Conservation (phyloP, 177 flowering plant species). For the Vitis hybrid region DNA sequence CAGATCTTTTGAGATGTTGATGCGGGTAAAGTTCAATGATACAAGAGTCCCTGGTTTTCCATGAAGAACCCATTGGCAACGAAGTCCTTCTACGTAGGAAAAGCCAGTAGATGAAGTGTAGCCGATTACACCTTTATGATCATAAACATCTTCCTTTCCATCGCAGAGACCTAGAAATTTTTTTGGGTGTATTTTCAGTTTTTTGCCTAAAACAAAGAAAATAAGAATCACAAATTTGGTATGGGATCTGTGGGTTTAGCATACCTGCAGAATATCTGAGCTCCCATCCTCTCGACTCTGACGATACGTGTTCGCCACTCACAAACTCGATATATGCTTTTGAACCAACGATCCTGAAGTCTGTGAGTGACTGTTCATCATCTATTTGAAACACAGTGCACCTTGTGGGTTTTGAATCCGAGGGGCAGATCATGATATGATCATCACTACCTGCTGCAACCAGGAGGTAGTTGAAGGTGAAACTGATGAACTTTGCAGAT, state of each 20-base stretch:
- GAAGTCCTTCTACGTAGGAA: slow-evolving; percentile 20
- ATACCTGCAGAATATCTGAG: slow-evolving; percentile 27
- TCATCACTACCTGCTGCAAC: slow-evolving; percentile 20
- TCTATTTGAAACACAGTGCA: slow-evolving; percentile 5
- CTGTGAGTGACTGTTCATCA: not conserved
- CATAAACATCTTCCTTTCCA: slow-evolving; percentile 27
- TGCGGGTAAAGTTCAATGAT: slow-evolving; percentile 20
- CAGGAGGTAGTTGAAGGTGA: slow-evolving; percentile 18
- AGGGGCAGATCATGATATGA: slow-evolving; percentile 17
- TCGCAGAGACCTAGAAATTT: slow-evolving; percentile 26
- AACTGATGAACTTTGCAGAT: slow-evolving; percentile 25
- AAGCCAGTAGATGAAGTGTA: slow-evolving; percentile 14
- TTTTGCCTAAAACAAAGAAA: too few species aligned
- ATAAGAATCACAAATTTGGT: too few species aligned
- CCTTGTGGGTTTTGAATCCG: not conserved
- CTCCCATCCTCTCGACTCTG: slow-evolving; percentile 27
- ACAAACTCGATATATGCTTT: slow-evolving; percentile 18
- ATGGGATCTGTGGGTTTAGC: too few species aligned
- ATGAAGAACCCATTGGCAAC: slow-evolving; percentile 30
- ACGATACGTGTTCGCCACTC: slow-evolving; percentile 12
- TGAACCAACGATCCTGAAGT: slow-evolving; percentile 13
- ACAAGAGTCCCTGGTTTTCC: slow-evolving; percentile 30
- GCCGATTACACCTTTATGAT: slow-evolving; percentile 12
- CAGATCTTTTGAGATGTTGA: slow-evolving; percentile 26
- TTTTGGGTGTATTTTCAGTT: not conserved